These are phyloP conservation scores for Thozetella sp. DNA, from an alignment of 495 filamentous ascomycete species.

Conservation along the genomic window DNA sequence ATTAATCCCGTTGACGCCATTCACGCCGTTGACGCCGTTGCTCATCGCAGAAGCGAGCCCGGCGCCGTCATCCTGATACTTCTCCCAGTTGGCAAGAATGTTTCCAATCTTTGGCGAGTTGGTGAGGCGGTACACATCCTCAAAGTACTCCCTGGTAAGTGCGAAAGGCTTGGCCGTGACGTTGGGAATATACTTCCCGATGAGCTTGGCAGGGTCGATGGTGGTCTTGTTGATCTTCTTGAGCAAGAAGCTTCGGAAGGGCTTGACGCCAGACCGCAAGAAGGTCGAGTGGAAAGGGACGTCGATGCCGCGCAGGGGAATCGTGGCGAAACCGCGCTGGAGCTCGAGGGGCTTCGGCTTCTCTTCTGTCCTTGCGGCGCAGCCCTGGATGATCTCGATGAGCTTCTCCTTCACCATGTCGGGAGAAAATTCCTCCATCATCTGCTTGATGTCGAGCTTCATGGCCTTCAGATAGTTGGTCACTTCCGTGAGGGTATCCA, in stretches of 20 bases:
- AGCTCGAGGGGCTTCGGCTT: constrained; percentile 89
- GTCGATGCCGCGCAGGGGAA: constrained; percentile 94
- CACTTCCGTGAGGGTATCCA: constrained; percentile 90
- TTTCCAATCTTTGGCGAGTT: constrained; percentile 90
- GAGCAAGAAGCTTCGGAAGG: constrained; percentile 93
- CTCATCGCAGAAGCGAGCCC: neutral
- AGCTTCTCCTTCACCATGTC: constrained; percentile 55
- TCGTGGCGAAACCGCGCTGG: constrained; percentile 94
- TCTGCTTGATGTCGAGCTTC: constrained; percentile 92
- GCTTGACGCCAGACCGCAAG: constrained; percentile 95
- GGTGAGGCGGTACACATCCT: constrained; percentile 93
- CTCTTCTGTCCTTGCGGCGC: constrained; percentile 78
- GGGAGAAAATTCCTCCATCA: constrained; percentile 82
- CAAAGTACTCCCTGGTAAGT: constrained; percentile 97
- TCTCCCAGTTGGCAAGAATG: constrained; percentile 84
- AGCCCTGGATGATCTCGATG: constrained; percentile 75
- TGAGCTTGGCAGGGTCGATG: constrained; percentile 92
- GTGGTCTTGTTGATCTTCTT: constrained; percentile 99
- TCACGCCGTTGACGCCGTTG: constrained; percentile 7
- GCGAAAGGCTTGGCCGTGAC: constrained; percentile 95
- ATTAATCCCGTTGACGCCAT: constrained; percentile 8
- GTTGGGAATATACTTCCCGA: constrained; percentile 99
- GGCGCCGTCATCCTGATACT: constrained; percentile 44
- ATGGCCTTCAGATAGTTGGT: constrained; percentile 93
- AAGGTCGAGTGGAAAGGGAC: constrained; percentile 99